Evolutionary conservation across 352 stramenopile genomes (phyloP), one percentile per base, ranked within the genome.

Genomic region (Phytophthora meadii): DNA sequence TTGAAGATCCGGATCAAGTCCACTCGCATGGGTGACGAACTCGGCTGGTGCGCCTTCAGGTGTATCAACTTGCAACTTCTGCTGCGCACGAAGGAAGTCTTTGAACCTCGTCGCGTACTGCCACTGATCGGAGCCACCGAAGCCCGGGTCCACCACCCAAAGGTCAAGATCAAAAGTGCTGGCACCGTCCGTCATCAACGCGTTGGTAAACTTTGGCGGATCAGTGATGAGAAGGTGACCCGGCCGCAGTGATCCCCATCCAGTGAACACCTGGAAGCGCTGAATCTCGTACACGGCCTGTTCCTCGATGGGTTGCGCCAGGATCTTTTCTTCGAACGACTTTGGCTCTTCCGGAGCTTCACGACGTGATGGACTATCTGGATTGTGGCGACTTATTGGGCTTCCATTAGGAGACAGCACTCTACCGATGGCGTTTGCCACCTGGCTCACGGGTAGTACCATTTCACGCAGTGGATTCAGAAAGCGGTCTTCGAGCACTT

Each of bases 91-190:
- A 53, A 92, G 48, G 19, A 92, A 93, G 59, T 95, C 87, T 63
- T 92, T 90, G 60, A 95, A 94, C 64, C 86, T 90, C 19, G 85
- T 93, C 5, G 81, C 85, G 72, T 95, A 94, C 39, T 95, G 81
- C 87, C 87, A 95, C 54, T 94, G 82, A 72, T 93, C 85, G 10
- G 69, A 68, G 32, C 76, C 73, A n/a, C 85, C 87, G 22, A 92
- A 88, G 7, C 73, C 61, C 25, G 82, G 90, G 68, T 95, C 87
- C 10, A 95, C 74, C 27, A 92, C 87, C 82, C 83, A 95, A 24
- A 90, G 79, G n/a, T 74, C 74, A 24, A 93, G 61, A 56, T 92
- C 76, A 42, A 93, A 88, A 17, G 64, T 68, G 25, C 68, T 74
- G 8, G 79, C 61, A 32, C 84, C 85, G 41, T 93, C 82, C 8